Conservation (phyloP, 345 rosid genomes). For the Gossypium raimondii region DNA sequence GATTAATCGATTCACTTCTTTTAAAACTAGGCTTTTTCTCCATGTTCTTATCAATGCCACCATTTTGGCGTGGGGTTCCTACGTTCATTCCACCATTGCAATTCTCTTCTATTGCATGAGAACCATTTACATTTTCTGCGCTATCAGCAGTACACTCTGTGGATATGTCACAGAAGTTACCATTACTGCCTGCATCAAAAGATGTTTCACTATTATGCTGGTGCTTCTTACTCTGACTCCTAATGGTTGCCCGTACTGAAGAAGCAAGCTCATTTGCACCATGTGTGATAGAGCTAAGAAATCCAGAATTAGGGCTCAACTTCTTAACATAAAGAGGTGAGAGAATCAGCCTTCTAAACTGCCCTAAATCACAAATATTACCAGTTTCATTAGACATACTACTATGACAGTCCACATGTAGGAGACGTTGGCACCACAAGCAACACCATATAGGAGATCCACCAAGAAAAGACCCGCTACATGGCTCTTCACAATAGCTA, state of each 20-base stretch:
- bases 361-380: conserved; percentile 84
- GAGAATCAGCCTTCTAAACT: conserved; percentile 68
- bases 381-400: conserved; percentile 78
- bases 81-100: conserved; percentile 36
- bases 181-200: conserved; percentile 48
- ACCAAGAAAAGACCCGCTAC: conserved; percentile 85
- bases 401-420: conserved; percentile 88
- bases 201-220: conserved; percentile 63
- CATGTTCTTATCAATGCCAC: conserved; percentile 41
- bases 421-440: conserved; percentile 96
- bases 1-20: conserved; percentile 63
- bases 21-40: conserved; percentile 51
- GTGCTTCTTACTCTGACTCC: conserved; percentile 82
- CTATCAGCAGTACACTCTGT: conserved; percentile 57
- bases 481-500: conserved; percentile 86
- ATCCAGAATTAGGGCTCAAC: conserved; percentile 47
- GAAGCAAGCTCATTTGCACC: conserved; percentile 96
- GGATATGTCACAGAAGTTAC: conserved; percentile 49
- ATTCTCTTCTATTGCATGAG: conserved; percentile 43
- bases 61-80: conserved; percentile 32
- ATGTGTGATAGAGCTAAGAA: conserved; percentile 87
- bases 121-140: conserved; percentile 40
- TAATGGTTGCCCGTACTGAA: conserved; percentile 87
- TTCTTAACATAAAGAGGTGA: conserved; percentile 88
- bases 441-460: conserved; percentile 99